phyloP scores from a whole-genome alignment of 352 stramenopile genomes.

The Blastocystis sp. region DNA sequence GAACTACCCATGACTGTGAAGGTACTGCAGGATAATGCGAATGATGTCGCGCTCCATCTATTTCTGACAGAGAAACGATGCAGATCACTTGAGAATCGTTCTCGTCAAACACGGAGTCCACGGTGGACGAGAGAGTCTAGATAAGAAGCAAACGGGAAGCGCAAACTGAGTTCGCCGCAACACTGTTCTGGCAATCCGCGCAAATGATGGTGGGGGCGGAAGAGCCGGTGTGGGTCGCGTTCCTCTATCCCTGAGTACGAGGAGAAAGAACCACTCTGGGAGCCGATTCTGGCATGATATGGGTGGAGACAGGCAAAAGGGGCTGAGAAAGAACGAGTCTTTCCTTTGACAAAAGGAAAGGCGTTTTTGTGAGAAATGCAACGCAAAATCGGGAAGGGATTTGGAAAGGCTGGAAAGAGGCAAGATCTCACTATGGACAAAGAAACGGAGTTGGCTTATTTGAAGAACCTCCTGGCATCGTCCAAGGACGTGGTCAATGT shows the following conservation, averaged over 20 bases:
- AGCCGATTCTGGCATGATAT: too few species aligned
- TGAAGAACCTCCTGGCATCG: slow-evolving; percentile 44
- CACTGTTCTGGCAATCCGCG: too few species aligned
- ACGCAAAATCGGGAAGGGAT: not conserved
- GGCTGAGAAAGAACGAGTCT: not conserved
- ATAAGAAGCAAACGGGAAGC: not conserved
- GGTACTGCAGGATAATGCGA: slow-evolving; percentile 61
- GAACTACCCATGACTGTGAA: slow-evolving; percentile 24
- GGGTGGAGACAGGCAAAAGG: too few species aligned
- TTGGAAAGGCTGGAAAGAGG: too few species aligned
- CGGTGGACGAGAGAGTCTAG: not conserved
- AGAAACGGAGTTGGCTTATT: slow-evolving; percentile 43
- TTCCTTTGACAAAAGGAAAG: not conserved
- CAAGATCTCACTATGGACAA: slow-evolving; percentile 31
- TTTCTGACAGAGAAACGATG: not conserved
- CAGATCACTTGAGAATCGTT: slow-evolving; percentile 31
- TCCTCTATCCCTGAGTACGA: too few species aligned
- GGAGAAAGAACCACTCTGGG: too few species aligned
- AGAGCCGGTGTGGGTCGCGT: too few species aligned
- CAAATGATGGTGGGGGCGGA: too few species aligned
- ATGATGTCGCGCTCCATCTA: slow-evolving; percentile 55
- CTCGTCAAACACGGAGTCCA: slow-evolving; percentile 41
- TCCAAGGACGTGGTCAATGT: slow-evolving; percentile 46
- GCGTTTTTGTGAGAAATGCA: not conserved
- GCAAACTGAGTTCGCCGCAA: not conserved